Percentiles rank a stretch among this genome's conserved stretches.
Evolutionary conservation across 495 filamentous ascomycete genomes (phyloP).

Genomic region (Bacidia gigantensis): DNA sequence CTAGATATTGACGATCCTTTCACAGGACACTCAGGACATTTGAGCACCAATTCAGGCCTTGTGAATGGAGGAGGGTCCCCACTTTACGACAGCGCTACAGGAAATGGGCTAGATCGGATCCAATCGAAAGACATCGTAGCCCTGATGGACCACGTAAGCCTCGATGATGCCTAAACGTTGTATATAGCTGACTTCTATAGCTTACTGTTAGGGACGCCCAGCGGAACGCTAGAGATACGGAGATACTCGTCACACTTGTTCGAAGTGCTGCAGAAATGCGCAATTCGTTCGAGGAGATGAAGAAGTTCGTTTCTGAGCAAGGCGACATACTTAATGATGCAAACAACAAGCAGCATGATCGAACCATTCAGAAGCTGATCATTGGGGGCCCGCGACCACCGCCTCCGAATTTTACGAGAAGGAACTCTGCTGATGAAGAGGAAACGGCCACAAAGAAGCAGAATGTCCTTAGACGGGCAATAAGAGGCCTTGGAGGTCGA

Average conservation of each 20-base stretch:
- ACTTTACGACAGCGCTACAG: constrained; percentile 81
- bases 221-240: constrained; percentile 90
- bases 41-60: constrained; percentile 70
- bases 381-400: constrained; percentile 74
- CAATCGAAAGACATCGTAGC: constrained; percentile 96
- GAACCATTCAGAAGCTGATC: constrained; percentile 64
- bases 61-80: constrained; percentile 60
- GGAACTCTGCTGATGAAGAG: constrained; percentile 43
- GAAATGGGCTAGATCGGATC: constrained; percentile 78
- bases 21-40: constrained; percentile 46
- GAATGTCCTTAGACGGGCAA: constrained; percentile 79
- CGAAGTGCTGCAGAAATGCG: constrained; percentile 94
- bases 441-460: constrained; percentile 67
- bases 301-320: constrained; percentile 74
- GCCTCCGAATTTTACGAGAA: constrained; percentile 29
- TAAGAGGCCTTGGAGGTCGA: constrained; percentile 77
- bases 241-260: constrained; percentile 89
- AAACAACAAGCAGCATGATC: constrained; percentile 74
- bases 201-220: constrained; percentile 95
- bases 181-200: constrained; percentile 34
- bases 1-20: constrained; percentile 46
- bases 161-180: background rate
- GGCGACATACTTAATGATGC: constrained; percentile 71
- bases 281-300: constrained; percentile 92
- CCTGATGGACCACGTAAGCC: constrained; percentile 88